Base-by-base conservation (phyloP, 495 filamentous ascomycete genomes). In the Xylaria castorea region DNA sequence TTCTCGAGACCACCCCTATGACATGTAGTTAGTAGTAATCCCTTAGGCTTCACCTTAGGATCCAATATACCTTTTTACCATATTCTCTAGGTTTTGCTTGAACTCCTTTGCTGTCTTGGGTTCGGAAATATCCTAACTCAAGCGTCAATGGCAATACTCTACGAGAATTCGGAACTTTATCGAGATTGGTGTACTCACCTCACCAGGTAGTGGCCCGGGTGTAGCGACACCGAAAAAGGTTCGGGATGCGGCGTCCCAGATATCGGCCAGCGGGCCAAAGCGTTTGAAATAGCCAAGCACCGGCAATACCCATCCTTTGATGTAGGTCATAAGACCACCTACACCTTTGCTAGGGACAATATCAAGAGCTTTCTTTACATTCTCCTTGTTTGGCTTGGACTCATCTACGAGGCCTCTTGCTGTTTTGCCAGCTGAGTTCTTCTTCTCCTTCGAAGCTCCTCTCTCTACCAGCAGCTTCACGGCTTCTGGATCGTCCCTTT, bases 341-440 rank as follows among this genome's bases (percentile, higher is more conserved):
- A 57, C 51, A 30, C 66, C 66, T 44, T 68, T 68, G 5, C 66
- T 68, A 12, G 66, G 30, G 34, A 42, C 34, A 44, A 44, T 68
- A 18, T 34, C 66, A 38, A 68, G 66, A 57, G 50, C 34, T 22
- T 44, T 57, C 36, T 57, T 55, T 5, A 68, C 66, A 1, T 42
- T 32, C 0, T 22, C 66, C 34, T 36, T 57, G 58, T 50, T 61
- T 18, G 72, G 57, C n/a, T 61, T 27, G 25, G 74, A 71, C 3
- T 68, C 62, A 2, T 67, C 68, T 2, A 81, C 60, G 0, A 81
- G 74, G 7, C 55, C 27, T 5, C 60, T 66, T 40, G 66, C 42
- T n/a, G 50, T 68, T 11, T 68, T 58, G 9, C 50, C 44, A 25
- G 36, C 66, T 8, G 66, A 32, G 66, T 68, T 68, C 22, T n/a